A percentile compares a stretch with the other conserved stretches of the same genome.
Conservation (phyloP, 768 basidiomycete species). For the Fibroporia radiculosa region DNA sequence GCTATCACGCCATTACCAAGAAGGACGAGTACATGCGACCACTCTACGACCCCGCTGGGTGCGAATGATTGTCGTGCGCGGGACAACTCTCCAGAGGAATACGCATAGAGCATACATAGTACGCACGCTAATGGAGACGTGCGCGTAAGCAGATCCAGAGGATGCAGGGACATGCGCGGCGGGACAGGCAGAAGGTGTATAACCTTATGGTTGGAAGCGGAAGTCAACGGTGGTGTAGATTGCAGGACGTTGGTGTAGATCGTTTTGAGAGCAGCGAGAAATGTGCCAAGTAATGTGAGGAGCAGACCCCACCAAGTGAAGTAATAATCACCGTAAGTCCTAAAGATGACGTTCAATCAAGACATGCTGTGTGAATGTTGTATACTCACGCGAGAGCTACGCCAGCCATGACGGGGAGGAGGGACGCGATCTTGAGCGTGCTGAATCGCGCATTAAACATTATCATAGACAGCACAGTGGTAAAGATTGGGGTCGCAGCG, state of each 20-base stretch:
- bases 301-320: constrained; percentile 80
- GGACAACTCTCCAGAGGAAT: constrained; percentile 73
- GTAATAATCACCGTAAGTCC: constrained; percentile 94
- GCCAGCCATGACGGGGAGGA: constrained; percentile 81
- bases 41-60: constrained; percentile 3
- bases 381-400: constrained; percentile 83
- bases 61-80: constrained; percentile 28
- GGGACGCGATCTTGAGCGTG: constrained; percentile 55
- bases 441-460: constrained; percentile 58
- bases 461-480: constrained; percentile 67
- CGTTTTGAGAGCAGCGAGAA: constrained; percentile 91
- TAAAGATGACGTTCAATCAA: constrained; percentile 25
- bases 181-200: constrained; percentile 10
- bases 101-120: constrained; percentile 75
- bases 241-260: constrained; percentile 83
- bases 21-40: constrained; percentile 37
- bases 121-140: constrained; percentile 91
- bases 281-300: constrained; percentile 83
- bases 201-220: constrained; percentile 5
- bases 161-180: constrained; percentile 43
- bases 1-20: constrained; percentile 79
- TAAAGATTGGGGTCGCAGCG: constrained; percentile 89
- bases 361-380: not conserved
- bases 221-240: constrained; percentile 21
- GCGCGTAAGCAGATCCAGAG: constrained; percentile 80